Percentiles rank a stretch among this genome's conserved stretches.
Conservation (phyloP, 2,329 filamentous ascomycete genomes). For the Colletotrichum sp. region DNA sequence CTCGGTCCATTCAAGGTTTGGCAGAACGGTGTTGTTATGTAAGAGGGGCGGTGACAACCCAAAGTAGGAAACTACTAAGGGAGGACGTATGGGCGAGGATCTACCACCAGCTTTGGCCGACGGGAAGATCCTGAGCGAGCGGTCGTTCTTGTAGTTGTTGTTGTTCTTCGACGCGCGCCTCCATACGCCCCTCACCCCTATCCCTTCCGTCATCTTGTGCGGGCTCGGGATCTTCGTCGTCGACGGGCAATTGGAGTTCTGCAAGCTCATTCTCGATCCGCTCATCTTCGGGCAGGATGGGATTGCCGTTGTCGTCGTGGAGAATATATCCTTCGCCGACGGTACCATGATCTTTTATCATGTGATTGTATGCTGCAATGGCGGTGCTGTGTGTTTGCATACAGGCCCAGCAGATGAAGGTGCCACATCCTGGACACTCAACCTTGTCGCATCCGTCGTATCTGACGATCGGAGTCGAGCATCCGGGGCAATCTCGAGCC, state of each 20-base stretch:
- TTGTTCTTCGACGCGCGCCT: not conserved
- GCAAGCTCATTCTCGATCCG: not conserved
- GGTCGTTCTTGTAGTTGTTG: fast-evolving
- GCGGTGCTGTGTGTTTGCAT: not conserved
- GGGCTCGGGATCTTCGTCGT: not conserved
- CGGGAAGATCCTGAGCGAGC: not conserved
- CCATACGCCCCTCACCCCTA: not conserved
- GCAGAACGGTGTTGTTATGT: no score
- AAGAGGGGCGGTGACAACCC: no score
- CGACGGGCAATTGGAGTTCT: not conserved
- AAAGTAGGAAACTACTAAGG: no score
- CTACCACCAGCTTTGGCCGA: not conserved
- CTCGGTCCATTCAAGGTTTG: no score
- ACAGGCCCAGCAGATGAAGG: fast-evolving
- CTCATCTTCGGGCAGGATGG: not conserved
- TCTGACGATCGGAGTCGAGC: not conserved
- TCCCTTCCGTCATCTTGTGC: not conserved
- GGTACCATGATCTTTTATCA: not conserved
- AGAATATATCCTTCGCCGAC: not conserved
- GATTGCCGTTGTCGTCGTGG: not conserved
- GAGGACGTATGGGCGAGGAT: not conserved
- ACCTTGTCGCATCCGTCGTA: fast-evolving
- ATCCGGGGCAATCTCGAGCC: not conserved
- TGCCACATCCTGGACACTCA: not conserved
- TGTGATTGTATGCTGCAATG: not conserved